Evolutionary conservation across 73 alveolate genomes (phyloP).

Genomic region (Stentor roeselii): DNA sequence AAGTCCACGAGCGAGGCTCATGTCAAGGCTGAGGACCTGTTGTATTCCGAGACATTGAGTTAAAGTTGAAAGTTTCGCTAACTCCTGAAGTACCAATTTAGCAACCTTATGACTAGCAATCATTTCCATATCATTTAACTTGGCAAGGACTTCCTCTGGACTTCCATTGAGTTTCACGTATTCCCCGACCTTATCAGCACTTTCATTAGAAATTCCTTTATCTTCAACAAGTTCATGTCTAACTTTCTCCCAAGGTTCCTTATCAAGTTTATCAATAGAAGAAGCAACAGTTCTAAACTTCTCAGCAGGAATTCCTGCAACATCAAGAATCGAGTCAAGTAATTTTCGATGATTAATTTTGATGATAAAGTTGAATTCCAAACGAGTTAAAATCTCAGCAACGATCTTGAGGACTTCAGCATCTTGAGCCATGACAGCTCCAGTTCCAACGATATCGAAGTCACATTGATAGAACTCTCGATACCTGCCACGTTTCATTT

Average conservation of each 20-base stretch:
- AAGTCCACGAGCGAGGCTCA: slow-evolving; percentile 92
- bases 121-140: slow-evolving; percentile 55
- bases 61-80: slow-evolving; percentile 67
- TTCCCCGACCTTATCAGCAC: slow-evolving; percentile 66
- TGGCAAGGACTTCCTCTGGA: slow-evolving; percentile 65
- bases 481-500: slow-evolving; percentile 88
- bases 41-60: slow-evolving; percentile 55
- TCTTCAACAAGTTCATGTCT: slow-evolving; percentile 68
- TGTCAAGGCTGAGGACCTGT: slow-evolving; percentile 67
- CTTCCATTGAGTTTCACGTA: slow-evolving; percentile 71
- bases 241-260: slow-evolving; percentile 88
- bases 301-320: slow-evolving; percentile 67
- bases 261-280: slow-evolving; percentile 86
- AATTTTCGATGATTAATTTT: slow-evolving; percentile 79
- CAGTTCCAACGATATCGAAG: slow-evolving; percentile 91
- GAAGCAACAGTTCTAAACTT: slow-evolving; percentile 77
- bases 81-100: slow-evolving; percentile 73
- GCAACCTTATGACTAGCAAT: slow-evolving; percentile 71
- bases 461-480: slow-evolving; percentile 96
- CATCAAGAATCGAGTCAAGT: slow-evolving; percentile 70
- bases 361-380: slow-evolving; percentile 66
- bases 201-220: slow-evolving; percentile 78
- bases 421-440: slow-evolving; percentile 83
- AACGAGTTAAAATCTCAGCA: slow-evolving; percentile 43
- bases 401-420: slow-evolving; percentile 85